Base-by-base conservation (phyloP, 1,139 yeast species). In the Lodderomyces parapsilosis region DNA sequence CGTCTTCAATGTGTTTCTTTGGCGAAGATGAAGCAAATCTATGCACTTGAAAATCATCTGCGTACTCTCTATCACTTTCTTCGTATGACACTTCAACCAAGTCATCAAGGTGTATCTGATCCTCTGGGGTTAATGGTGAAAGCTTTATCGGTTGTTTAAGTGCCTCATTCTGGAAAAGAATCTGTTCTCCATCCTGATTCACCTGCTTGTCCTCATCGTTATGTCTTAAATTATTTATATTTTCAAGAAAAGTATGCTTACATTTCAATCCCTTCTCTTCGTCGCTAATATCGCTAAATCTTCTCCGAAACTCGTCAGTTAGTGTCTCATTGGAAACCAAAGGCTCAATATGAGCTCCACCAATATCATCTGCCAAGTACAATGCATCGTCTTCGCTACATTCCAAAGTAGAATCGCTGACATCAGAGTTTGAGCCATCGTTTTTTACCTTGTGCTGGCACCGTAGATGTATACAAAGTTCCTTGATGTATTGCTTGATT, bases 171-270 rank as follows among this genome's bases (percentile, higher is more conserved):
- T 15, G 33, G 10, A 30, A 30, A 3, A 28, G 5, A 14, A 14
- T 10, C 13, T 20, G 15, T 35, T 40, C 39, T 18, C 30, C 35
- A 14, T 28, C 39, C 33, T 18, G 36, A 34, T 35, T 31, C 17
- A 30, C 40, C 15, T 37, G 43, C 40, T 45, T 41, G 5, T 45
- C 48, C 6, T 43, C 54, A 40, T 66, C 71, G 43, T 68, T 68
- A 42, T 68, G 74, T 32, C 72, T 49, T 41, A 68, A 46, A 48
- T 68, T 68, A 42, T 58, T 57, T 36, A 67, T 51, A 39, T 66
- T 62, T 10, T 51, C 34, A 13, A 50, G 43, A 40, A 50, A 50
- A 27, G 38, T 35, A 14, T 36, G 37, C 17, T 35, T 38, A n/a
- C 20, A 35, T 8, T 35, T 41, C n/a, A 25, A 32, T 17, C 38